A percentile compares a stretch with the other conserved stretches of the same genome.
These are phyloP conservation scores for Sabuloglossum arenarium DNA, from an alignment of 495 filamentous ascomycete species.

Conservation along the genomic window DNA sequence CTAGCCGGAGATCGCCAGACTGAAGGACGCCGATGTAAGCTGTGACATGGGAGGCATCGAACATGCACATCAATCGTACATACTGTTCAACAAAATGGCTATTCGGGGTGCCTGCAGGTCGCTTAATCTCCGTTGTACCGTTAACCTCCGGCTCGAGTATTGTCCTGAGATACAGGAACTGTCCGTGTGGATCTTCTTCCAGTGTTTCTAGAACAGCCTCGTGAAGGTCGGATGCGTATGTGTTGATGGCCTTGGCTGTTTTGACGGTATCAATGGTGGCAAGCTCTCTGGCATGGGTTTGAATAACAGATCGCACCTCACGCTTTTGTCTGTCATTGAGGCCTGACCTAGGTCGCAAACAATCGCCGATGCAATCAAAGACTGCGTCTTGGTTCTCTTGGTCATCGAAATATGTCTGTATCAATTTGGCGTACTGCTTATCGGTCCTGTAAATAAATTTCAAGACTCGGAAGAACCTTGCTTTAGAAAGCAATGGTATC, in stretches of 20 bases:
- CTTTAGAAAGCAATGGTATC: constrained; percentile 56
- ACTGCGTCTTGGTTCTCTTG: constrained; percentile 45
- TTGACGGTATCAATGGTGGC: constrained; percentile 43
- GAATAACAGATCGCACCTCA: constrained; percentile 53
- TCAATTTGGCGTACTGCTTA: constrained; percentile 55
- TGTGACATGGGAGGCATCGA: constrained; percentile 62
- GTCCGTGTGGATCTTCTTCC: constrained; percentile 35
- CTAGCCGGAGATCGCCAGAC: constrained; percentile 59
- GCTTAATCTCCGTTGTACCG: constrained; percentile 17
- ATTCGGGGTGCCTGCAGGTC: constrained; percentile 18
- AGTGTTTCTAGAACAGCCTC: constrained; percentile 42
- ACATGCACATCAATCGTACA: constrained; percentile 73
- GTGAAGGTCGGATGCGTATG: constrained; percentile 50
- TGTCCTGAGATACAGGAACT: constrained; percentile 59
- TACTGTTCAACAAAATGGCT: constrained; percentile 56
- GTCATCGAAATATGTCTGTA: constrained; percentile 75
- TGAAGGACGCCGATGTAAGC: constrained; percentile 64
- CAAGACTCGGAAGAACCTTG: constrained; percentile 79
- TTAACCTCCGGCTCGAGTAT: constrained; percentile 49
- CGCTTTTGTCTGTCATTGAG: constrained; percentile 53
- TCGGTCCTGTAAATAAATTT: constrained; percentile 74
- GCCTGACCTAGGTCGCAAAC: constrained; percentile 46
- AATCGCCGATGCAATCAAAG: constrained; percentile 66
- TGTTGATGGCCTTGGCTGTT: constrained; percentile 48
- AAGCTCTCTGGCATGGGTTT: constrained; percentile 43